phyloP scores from a whole-genome alignment of 1,284 basidiomycete genomes.

The Puccinia coronata region DNA sequence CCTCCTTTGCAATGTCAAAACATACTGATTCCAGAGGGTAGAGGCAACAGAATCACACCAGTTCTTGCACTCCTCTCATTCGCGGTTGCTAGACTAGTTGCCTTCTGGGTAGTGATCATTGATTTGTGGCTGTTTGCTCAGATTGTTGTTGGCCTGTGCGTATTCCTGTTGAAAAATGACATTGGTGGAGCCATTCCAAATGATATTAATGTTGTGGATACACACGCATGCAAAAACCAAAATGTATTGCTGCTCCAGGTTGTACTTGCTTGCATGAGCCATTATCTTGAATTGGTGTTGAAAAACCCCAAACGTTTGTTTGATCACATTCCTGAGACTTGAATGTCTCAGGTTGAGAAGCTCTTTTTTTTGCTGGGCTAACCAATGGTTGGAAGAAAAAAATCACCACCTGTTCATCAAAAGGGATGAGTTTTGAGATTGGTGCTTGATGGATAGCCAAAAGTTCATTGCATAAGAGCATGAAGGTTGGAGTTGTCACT shows the following conservation, averaged over 20 bases:
- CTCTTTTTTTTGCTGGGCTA: no score
- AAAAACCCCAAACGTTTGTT: not conserved
- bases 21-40: not conserved
- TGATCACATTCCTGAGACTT: not conserved
- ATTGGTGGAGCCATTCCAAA: not conserved
- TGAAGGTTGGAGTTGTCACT: not conserved
- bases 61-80: not conserved
- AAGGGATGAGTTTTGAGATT: not conserved
- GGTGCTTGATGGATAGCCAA: not conserved
- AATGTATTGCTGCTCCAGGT: slow-evolving; percentile 7
- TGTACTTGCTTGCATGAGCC: not conserved
- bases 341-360: not conserved
- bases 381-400: no score
- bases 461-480: not conserved
- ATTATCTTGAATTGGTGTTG: slow-evolving; percentile 1
- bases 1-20: not conserved
- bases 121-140: no score
- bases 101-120: no score
- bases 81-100: not conserved
- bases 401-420: not conserved
- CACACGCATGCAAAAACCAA: slow-evolving; percentile 1
- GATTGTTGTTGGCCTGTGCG: no score
- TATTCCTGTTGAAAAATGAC: not conserved
- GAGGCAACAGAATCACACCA: not conserved
- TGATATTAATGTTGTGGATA: slow-evolving; percentile 3